phyloP scores from a whole-genome alignment of 371 early-diverging fungal genomes.

The Rhizomucor miehei region DNA sequence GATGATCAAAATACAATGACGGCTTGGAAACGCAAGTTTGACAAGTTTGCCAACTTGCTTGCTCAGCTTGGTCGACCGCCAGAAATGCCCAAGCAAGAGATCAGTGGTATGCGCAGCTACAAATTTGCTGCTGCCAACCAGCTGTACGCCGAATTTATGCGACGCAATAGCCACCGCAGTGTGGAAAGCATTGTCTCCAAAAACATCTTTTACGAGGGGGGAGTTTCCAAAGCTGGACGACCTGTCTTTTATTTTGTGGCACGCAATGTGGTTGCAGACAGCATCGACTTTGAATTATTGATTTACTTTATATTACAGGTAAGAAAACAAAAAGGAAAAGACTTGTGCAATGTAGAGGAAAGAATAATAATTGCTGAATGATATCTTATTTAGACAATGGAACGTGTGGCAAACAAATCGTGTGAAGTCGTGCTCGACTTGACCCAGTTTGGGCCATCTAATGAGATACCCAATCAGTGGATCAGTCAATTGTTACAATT shows the following conservation, averaged over 20 bases:
- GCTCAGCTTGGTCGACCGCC: constrained; percentile 83
- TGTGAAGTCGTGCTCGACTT: constrained; percentile 83
- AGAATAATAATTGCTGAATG: background rate
- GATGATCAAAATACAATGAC: constrained; percentile 31
- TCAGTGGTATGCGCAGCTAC: constrained; percentile 43
- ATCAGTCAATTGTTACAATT: constrained; percentile 72
- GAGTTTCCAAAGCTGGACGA: constrained; percentile 70
- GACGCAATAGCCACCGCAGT: constrained; percentile 66
- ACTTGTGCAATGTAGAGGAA: background rate
- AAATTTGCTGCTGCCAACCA: constrained; percentile 56
- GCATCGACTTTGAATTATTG: constrained; percentile 81
- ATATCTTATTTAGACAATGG: constrained; percentile 45
- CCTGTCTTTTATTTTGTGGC: constrained; percentile 86
- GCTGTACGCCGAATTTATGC: constrained; percentile 79
- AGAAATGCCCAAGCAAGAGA: constrained; percentile 40
- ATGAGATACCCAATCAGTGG: constrained; percentile 81
- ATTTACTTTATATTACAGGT: constrained; percentile 73
- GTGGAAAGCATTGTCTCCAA: constrained; percentile 63
- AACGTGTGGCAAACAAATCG: constrained; percentile 54
- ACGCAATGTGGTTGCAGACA: constrained; percentile 71
- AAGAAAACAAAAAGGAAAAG: constrained; percentile 7
- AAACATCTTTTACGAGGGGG: constrained; percentile 79
- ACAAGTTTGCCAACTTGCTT: constrained; percentile 76
- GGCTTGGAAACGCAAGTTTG: constrained; percentile 55
- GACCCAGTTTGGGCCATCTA: constrained; percentile 76